Base-by-base conservation (phyloP, 1,139 yeast species). In the Protomyces pachydermus region DNA sequence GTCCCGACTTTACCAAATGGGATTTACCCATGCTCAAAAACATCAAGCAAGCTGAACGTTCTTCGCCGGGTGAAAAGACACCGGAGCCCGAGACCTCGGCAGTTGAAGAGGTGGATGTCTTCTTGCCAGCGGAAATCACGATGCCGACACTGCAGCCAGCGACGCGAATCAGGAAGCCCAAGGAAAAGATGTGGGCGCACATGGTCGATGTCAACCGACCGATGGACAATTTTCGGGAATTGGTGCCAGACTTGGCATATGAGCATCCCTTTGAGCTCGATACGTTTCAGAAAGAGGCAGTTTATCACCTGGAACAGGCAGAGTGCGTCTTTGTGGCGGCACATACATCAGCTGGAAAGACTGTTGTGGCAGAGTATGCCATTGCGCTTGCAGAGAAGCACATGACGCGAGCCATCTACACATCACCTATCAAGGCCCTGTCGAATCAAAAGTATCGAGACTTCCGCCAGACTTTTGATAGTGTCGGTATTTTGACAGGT, bases 321-420 rank as follows among this genome's bases (percentile, higher is more conserved):
- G 98, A 93, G 73, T 91, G 98, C 0, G 99, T 93, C 1, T 89
- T 93, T 75, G 98, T 93, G 2, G 97, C 98, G 5, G 99, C 99
- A 0, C 99, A 93, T 74, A 89, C 96, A 0, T 89, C 96, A 4
- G 96, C 96, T 0, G 96, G 96, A 75, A 89, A 89, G 72, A 89
- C 96, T 0, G 96, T 89, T 5, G 95, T 89, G 28, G 96, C 96
- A 0, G 96, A 91, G 73, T 91, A 91, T 72, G 97, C 97, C 3
- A 90, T 91, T 71, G 96, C 97, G 1, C 88, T 89, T 89, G 91
- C 97, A 1, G 81, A 85, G 65, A 79, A 96, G 72, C 88, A 88
- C 71, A 89, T 88, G 90, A 91, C 96, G 35, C 88, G 90, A 28
- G 91, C 95, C 2, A 90, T 91, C 60, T 91, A 91, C 73, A 91